Conservation (phyloP, 2,329 filamentous ascomycete genomes). For the Paraphoma sp. region DNA sequence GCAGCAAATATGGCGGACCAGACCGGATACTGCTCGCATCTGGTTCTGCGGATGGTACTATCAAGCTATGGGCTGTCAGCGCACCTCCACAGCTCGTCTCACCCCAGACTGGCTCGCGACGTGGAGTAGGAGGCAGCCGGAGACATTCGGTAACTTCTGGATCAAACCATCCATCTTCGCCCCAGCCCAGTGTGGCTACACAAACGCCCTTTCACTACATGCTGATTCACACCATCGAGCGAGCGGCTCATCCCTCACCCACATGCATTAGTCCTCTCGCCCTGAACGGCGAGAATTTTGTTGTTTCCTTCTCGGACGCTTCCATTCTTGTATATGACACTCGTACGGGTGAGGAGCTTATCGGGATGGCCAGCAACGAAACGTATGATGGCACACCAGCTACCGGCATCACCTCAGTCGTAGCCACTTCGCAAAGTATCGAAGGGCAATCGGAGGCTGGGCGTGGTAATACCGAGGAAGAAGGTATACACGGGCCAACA, state of each 20-base stretch:
- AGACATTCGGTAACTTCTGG: conserved; percentile 94
- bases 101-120: conserved; percentile 74
- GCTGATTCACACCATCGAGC: conserved; percentile 83
- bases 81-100: conserved; percentile 85
- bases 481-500: conserved; percentile 81
- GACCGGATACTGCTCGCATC: conserved; percentile 91
- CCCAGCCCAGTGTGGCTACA: conserved; percentile 86
- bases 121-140: conserved; percentile 75
- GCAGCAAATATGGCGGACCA: conserved; percentile 75
- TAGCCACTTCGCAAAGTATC: conserved; percentile 82
- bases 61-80: conserved; percentile 94
- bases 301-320: conserved; percentile 90
- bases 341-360: conserved; percentile 86
- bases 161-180: conserved; percentile 87
- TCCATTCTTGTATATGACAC: conserved; percentile 93
- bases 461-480: conserved; percentile 72
- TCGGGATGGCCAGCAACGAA: conserved; percentile 90
- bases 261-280: conserved; percentile 94
- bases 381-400: conserved; percentile 89
- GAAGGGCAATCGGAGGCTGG: conserved; percentile 71
- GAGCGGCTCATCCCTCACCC: conserved; percentile 74
- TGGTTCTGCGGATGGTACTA: conserved; percentile 86
- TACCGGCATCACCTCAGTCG: conserved; percentile 87
- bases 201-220: conserved; percentile 87
- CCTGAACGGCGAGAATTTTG: conserved; percentile 82